These are phyloP conservation scores for Silene coronaria DNA, from an alignment of 179 eudicot species.

Conservation along the genomic window DNA sequence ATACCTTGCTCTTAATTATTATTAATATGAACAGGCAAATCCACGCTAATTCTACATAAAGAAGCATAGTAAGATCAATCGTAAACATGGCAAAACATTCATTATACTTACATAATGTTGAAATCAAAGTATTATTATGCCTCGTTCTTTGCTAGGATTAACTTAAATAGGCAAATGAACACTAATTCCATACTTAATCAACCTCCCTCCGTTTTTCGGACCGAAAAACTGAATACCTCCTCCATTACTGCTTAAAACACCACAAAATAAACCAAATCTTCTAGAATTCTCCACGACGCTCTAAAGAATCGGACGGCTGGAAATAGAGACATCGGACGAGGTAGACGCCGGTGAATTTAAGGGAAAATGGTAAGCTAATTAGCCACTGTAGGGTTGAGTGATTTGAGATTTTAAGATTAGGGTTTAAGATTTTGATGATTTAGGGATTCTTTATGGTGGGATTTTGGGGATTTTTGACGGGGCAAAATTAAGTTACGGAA, in stretches of 20 bases:
- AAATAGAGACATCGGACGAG: constrained; percentile 66
- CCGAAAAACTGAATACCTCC: constrained; percentile 43
- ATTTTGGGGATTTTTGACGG: no score
- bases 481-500: no score
- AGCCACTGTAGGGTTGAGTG: constrained; percentile 63
- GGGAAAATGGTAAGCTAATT: constrained; percentile 67
- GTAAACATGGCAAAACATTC: not conserved
- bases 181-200: constrained; percentile 57
- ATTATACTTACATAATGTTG: not conserved
- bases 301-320: constrained; percentile 39
- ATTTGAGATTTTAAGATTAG: constrained; percentile 32
- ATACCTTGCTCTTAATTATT: not conserved
- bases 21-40: not conserved
- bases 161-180: constrained; percentile 69
- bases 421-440: constrained; percentile 46
- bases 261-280: constrained; percentile 49
- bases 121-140: constrained; percentile 21
- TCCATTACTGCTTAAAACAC: constrained; percentile 32
- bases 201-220: constrained; percentile 42
- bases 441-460: not conserved
- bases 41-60: not conserved
- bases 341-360: constrained; percentile 56
- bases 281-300: constrained; percentile 20
- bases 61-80: not conserved
- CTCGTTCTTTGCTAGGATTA: constrained; percentile 41